Base-by-base conservation (phyloP, 2,329 filamentous ascomycete species). In the Fonsecaea erecta region DNA sequence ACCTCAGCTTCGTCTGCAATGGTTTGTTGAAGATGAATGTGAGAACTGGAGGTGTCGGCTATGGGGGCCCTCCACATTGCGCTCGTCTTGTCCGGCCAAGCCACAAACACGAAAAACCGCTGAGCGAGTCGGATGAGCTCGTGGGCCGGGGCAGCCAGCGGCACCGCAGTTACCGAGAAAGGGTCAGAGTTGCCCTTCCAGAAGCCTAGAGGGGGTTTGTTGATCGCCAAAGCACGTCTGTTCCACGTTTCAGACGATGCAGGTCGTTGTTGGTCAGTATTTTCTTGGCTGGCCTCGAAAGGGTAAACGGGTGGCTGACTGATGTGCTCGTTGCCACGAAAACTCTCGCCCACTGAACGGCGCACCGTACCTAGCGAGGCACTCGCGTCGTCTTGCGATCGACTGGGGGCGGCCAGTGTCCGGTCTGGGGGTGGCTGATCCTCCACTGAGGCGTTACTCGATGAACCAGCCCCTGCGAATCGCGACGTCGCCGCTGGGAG, bases 101-200 rank as follows among this genome's bases (percentile, higher is more conserved):
- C 63, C 48, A 60, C 59, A 28, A 65, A 65, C 2, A 65, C 59
- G 34, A 58, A 43, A 28, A 65, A 65, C n/a, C 53, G 58, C 21
- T 62, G 63, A 34, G 62, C 61, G 18, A 48, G 62, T 14, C 58
- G 61, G 32, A 67, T 55, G 52, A 67, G 57, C 37, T 67, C 65
- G n/a, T 64, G 52, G 32, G 61, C 61, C 18, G 46, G 24, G 21
- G 65, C 24, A 8, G 51, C 48, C 7, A 67, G 40, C 21, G 46
- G 37, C 6, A 67, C 60, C n/a, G 65, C 51, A 28, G 56, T 28
- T 5, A n/a, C 53, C 12, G 55, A 52, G 51, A 67, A 67, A 12
- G 65, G 65, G 46, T 67, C 65, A 37, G 61, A 61, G 53, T 58
- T 67, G 32, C 65, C 65, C 40, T 58, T 64, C 21, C 52, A 61